Base-by-base conservation (phyloP, 2,329 filamentous ascomycete species). In the Ascochyta rabiei region DNA sequence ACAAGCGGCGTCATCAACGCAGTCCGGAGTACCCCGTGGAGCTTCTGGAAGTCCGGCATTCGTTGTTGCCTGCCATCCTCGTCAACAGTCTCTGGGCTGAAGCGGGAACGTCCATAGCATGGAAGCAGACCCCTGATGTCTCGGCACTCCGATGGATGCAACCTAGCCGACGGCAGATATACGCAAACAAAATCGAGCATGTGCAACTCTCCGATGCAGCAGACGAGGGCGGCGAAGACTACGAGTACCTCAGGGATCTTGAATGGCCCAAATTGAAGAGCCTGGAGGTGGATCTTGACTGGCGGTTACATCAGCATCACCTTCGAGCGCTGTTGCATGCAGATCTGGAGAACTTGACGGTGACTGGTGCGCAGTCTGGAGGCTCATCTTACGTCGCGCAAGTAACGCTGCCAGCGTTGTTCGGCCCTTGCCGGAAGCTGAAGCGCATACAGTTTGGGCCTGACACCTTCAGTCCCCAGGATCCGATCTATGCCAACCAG, bases 41-140 rank as follows among this genome's bases (percentile, higher is more conserved):
- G 57, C 66, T 73, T 40, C 61, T 73, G 33, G 70, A 71, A 48
- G 68, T 68, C 48, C 65, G 67, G n/a, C 70, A 69, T n/a, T 71
- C 70, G 1, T 59, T 74, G 26, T 61, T 73, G 10, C 67, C 70
- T 3, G 61, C 62, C 12, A 67, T 71, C 26, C 58, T 70, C 4
- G 70, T 73, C 35, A 73, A 71, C 50, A 63, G 61, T 28, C 49
- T 73, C 10, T 74, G 70, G 70, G 68, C 67, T n/a, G 67, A 71
- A 16, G 64, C 65, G 49, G 70, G 66, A 18, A 70, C 65, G 8
- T 67, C 66, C 1, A 62, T 74, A 6, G 52, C 73, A 9, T 74
- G 70, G 71, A 68, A 50, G 39, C 61, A 66, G 34, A 71, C 68
- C 52, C 69, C 71, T 31, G 63, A 70, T 45, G 58, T 73, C 45